phyloP scores from a whole-genome alignment of 139 green algal genomes.

The Dunaliella sp. region DNA sequence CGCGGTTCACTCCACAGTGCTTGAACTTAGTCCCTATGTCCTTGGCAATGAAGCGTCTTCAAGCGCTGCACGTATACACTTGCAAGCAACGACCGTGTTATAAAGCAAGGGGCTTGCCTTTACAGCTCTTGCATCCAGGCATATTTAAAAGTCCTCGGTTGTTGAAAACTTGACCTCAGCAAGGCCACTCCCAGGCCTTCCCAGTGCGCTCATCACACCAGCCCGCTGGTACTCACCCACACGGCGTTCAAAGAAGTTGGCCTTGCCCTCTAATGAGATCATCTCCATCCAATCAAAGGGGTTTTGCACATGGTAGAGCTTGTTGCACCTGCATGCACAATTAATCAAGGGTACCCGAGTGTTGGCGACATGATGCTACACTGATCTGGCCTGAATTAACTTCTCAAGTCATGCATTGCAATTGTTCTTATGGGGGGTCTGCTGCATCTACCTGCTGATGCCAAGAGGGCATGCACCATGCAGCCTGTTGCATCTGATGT shows the following conservation, averaged over 20 bases:
- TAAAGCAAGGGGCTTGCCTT: no score
- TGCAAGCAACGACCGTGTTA: no score
- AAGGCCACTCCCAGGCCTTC: background rate
- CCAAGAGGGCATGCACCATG: background rate
- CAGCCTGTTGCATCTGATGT: background rate
- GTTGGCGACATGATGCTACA: background rate
- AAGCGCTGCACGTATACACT: no score
- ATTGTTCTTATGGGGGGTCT: no score
- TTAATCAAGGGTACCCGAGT: background rate
- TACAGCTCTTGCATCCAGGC: no score
- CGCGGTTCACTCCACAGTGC: no score
- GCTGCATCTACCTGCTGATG: no score
- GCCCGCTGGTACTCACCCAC: slow-evolving; percentile 90
- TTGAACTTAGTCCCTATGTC: no score
- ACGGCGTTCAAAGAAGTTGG: slow-evolving; percentile 97
- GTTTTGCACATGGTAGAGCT: slow-evolving; percentile 80
- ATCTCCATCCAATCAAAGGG: slow-evolving; percentile 98
- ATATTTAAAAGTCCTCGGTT: slow-evolving; percentile 16
- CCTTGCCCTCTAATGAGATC: slow-evolving; percentile 85
- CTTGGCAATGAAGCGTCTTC: no score
- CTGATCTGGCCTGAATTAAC: background rate
- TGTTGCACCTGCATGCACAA: slow-evolving; percentile 23
- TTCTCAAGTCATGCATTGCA: background rate
- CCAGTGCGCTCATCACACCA: background rate
- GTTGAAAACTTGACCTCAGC: slow-evolving; percentile 3